Evolutionary conservation across 805 yeast species (phyloP).

Genomic region (Naumovozyma baii): DNA sequence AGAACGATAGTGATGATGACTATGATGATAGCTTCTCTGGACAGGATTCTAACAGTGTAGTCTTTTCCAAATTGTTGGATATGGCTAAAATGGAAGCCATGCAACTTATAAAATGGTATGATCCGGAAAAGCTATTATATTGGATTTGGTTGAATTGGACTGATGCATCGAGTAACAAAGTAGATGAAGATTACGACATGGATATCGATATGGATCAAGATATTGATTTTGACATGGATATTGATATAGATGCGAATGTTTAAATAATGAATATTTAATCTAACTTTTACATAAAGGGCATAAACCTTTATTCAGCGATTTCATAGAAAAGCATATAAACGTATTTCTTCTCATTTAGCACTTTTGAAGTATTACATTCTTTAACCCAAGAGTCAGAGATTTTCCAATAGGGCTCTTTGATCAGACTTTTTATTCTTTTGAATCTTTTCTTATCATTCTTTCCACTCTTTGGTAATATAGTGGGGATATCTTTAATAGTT

Average conservation of each 20-base stretch:
- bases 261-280: conserved; percentile 1
- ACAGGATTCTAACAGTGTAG: conserved; percentile 3
- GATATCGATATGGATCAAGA: conserved; percentile 15
- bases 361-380: conserved; percentile 50
- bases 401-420: conserved; percentile 69
- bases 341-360: conserved; percentile 60
- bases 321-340: conserved; percentile 85
- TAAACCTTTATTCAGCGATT: conserved; percentile 22
- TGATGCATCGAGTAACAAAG: too few species aligned
- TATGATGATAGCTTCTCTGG: conserved; percentile 2
- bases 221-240: conserved; percentile 14
- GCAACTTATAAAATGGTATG: conserved; percentile 25
- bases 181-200: conserved; percentile 4
- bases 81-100: conserved; percentile 19
- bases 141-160: conserved; percentile 29
- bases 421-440: conserved; percentile 46
- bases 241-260: conserved; percentile 6
- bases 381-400: conserved; percentile 66
- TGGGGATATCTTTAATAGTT: background rate
- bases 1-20: conserved; percentile 4
- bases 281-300: too few species aligned
- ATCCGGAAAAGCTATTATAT: conserved; percentile 14
- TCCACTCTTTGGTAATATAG: background rate
- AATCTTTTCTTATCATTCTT: conserved; percentile 9
- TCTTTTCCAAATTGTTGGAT: conserved; percentile 19